Evolutionary conservation across 352 stramenopile species (phyloP), one percentile per base, ranked within the genome.

Genomic region (Peronospora destructor): DNA sequence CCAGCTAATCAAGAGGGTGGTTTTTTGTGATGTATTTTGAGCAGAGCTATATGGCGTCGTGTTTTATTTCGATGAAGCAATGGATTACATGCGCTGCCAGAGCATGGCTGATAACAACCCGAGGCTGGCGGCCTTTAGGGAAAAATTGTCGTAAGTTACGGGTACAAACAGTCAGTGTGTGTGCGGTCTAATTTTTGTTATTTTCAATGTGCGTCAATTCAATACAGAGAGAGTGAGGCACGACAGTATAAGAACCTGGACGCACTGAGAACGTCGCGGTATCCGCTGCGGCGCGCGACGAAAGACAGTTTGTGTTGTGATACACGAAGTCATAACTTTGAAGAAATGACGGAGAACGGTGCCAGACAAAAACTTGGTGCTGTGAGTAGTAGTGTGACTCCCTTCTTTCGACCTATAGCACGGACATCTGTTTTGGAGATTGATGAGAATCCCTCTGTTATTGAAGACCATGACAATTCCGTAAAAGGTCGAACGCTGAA

Each of bases 1-100:
- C 17, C 4, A 7, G 32, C 5, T 36, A 5, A 36, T 36, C 1
- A 42, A 48, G 5, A 19, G 17, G n/a, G 13, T 14, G 6, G 2
- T 13, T 17, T 42, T 19, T 25, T 33, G 16, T 23, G 13, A 3
- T 51, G 9, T 53, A 38, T 47, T n/a, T 44, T 14, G 16, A 45
- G 32, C 38, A 89, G 75, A 79, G 42, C 19, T 87, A 25, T 89
- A 76, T 48, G 78, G 73, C 3, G 48, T 71, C 10, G 64, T 84
- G 6, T 69, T 87, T 49, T 85, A 72, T 48, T 89, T 89, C 29
- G 71, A 89, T 17, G 56, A 85, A 25, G 55, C 70, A 38, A 40
- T 85, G 23, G 69, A 84, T 41, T 78, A 78, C 28, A 77, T 66
- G 19, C 75, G 76, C 25, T 89, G 78, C 25, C 64, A 68, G 23